Conservation (phyloP, 768 basidiomycete species). For the Serendipita sp. region DNA sequence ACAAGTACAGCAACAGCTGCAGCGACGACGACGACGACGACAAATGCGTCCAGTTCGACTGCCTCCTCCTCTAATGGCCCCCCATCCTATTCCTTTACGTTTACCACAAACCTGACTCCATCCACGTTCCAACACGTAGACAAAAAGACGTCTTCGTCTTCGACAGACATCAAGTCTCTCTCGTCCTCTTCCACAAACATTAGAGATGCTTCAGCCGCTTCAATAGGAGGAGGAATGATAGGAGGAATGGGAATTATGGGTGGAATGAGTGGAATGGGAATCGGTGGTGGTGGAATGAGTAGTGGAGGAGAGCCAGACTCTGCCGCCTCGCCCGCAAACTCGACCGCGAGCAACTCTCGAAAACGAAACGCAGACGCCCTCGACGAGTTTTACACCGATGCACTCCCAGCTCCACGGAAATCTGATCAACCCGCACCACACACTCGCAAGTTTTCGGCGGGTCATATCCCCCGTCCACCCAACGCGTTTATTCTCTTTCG, state of each 20-base stretch:
- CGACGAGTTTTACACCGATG: not conserved
- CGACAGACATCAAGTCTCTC: not conserved
- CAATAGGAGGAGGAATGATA: no score
- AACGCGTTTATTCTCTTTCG: constrained; percentile 80
- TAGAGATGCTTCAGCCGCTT: no score
- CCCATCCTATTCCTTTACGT: not conserved
- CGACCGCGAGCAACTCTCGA: not conserved
- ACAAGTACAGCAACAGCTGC: no score
- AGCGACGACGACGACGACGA: no score
- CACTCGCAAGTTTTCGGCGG: constrained; percentile 20
- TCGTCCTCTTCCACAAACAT: no score
- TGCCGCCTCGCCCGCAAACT: not conserved
- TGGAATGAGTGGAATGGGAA: no score
- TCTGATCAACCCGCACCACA: not conserved
- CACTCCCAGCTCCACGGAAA: not conserved
- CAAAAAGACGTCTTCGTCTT: not conserved
- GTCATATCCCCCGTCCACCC: constrained; percentile 67
- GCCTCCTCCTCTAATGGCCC: not conserved
- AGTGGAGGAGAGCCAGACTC: not conserved
- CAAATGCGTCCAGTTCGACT: not conserved
- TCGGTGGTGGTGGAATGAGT: not conserved
- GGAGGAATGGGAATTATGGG: no score
- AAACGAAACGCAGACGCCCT: not conserved
- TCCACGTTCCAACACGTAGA: not conserved
- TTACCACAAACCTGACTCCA: not conserved